Conservation (phyloP, 306 rosid species). For the Bauhinia variegata region DNA sequence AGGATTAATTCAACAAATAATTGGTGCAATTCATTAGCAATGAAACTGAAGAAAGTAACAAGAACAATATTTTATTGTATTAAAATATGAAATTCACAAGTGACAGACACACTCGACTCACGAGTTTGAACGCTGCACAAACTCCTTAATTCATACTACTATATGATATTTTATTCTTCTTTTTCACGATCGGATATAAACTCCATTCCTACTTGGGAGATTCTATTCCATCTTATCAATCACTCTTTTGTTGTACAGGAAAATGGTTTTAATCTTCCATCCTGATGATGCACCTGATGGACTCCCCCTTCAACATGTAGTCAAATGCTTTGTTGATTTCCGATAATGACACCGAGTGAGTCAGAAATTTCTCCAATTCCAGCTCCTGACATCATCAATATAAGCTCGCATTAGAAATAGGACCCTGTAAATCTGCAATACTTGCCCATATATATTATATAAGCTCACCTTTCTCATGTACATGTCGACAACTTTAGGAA, state of each 20-base stretch:
- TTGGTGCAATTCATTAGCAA: no score
- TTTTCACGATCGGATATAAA: conserved; percentile 6
- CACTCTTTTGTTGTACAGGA: background rate
- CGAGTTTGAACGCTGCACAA: no score
- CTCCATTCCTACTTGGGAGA: no score
- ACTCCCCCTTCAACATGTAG: conserved; percentile 67
- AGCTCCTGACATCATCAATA: conserved; percentile 54
- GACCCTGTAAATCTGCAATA: no score
- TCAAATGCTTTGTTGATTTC: conserved; percentile 86
- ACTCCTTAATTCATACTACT: no score
- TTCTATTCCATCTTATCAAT: no score
- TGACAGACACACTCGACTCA: no score
- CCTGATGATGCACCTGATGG: conserved; percentile 66
- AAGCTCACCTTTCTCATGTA: conserved; percentile 65
- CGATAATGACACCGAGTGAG: conserved; percentile 63
- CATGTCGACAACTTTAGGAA: conserved; percentile 73
- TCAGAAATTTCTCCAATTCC: conserved; percentile 79
- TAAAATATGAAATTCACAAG: no score
- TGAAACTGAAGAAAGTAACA: no score
- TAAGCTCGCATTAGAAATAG: conserved; percentile 1
- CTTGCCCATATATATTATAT: no score
- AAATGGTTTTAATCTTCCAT: conserved; percentile 44
- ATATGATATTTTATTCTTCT: conserved; percentile 19
- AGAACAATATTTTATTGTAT: no score
- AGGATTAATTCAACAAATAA: no score